Conservation (phyloP, 208 protist genomes). For the Crithidia thermophila region DNA sequence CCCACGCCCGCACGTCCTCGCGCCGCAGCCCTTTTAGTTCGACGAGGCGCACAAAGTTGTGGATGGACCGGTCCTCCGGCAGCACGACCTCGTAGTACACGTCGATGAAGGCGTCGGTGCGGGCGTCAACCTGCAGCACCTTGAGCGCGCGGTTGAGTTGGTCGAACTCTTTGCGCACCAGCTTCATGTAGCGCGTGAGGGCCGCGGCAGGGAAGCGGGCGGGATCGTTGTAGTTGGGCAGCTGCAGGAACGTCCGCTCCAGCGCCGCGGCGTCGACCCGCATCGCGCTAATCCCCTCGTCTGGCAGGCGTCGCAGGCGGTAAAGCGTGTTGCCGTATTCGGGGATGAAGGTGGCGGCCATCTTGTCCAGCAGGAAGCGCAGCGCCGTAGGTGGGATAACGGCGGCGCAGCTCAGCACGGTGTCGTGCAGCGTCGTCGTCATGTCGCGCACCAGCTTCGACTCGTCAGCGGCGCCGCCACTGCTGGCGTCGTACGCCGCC, state of each 20-base stretch:
- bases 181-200: slow-evolving; percentile 73
- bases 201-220: slow-evolving; percentile 52
- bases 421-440: slow-evolving; percentile 59
- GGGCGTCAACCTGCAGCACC: slow-evolving; percentile 82
- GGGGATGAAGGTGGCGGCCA: slow-evolving; percentile 71
- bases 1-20: slow-evolving; percentile 82
- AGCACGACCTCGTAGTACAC: slow-evolving; percentile 85
- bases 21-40: slow-evolving; percentile 81
- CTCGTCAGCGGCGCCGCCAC: slow-evolving; percentile 48
- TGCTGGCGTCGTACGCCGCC: slow-evolving; percentile 12
- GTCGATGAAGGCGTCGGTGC: slow-evolving; percentile 77
- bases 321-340: slow-evolving; percentile 76
- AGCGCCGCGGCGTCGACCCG: slow-evolving; percentile 78
- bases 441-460: slow-evolving; percentile 65
- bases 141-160: slow-evolving; percentile 81
- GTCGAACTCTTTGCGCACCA: slow-evolving; percentile 85
- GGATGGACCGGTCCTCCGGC: slow-evolving; percentile 86
- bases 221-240: slow-evolving; percentile 90
- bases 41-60: slow-evolving; percentile 86
- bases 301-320: slow-evolving; percentile 52
- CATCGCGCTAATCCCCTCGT: slow-evolving; percentile 68
- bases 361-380: slow-evolving; percentile 86
- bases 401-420: slow-evolving; percentile 63
- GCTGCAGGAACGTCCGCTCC: slow-evolving; percentile 78
- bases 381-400: slow-evolving; percentile 61